Evolutionary conservation across 2,329 filamentous ascomycete species (phyloP), one percentile per base, ranked within the genome.

Genomic region (Neopestalotiopsis sp.): DNA sequence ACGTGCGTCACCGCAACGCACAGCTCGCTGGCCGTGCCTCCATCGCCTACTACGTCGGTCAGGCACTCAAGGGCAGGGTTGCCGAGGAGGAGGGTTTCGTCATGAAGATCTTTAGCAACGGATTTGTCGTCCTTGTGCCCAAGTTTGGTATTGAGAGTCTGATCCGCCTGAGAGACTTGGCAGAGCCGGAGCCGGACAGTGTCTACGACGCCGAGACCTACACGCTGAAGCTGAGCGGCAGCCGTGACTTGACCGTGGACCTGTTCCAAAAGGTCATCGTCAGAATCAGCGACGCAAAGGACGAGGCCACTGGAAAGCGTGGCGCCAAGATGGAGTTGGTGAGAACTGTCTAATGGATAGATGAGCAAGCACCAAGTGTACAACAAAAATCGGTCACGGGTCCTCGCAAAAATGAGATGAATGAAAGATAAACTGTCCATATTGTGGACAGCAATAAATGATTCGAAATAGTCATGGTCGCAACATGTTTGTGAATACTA

Each of bases 11-110:
- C 81, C 94, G 96, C 77, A 99, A 99, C 81, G 96, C 96, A 40
- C 96, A 99, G 82, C 92, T 97, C 82, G 96, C 96, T 2, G 95
- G 95, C 45, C 91, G 96, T 69, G 95, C 96, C 32, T 96, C 92
- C 74, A 95, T 99, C 71, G 95, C 97, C 75, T 99, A 98, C 84
- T 99, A 98, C 79, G 96, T 99, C 63, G 96, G 96, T 0, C 96
- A 99, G 83, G 94, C 95, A 13, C 90, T 99, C 68, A 96, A 96
- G 83, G 94, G 89, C 71, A 84, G 85, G 73, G 85, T 89, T 38
- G 88, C 89, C 7, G 91, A 95, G 75, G 95, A 98, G 80, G 95
- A 98, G 69, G 96, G 94, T 3, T 98, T 97, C 79, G 90, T 99
- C 60, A 97, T 99, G 93, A 93, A 94, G 78, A 92, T 99, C 66